Percentiles rank a stretch among this genome's conserved stretches.
phyloP scores from a whole-genome alignment of 371 early-diverging fungal genomes.

The Dichotomocladium elegans region DNA sequence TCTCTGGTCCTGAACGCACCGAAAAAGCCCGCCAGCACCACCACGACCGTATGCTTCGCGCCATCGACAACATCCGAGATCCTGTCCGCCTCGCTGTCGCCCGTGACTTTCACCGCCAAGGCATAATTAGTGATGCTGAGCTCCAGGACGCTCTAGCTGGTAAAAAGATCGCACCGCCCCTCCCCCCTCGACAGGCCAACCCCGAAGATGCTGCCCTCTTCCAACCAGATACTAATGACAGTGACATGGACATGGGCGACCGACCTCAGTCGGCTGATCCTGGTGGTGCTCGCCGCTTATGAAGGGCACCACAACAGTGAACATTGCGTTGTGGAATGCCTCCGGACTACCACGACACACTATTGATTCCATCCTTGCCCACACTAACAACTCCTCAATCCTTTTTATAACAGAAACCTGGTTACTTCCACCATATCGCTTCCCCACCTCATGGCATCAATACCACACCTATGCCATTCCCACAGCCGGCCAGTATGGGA shows the following conservation, averaged over 20 bases:
- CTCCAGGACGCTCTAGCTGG: not conserved
- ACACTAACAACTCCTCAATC: constrained; percentile 5
- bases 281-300: not conserved
- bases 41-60: not conserved
- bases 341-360: not conserved
- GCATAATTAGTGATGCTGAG: not conserved
- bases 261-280: not conserved
- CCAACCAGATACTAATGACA: constrained; percentile 1
- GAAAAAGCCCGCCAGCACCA: not conserved
- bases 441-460: constrained; percentile 9
- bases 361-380: constrained; percentile 1
- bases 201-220: not conserved
- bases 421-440: not conserved
- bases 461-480: constrained; percentile 8
- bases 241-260: not conserved
- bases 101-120: not conserved
- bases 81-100: constrained; percentile 2
- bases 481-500: not conserved
- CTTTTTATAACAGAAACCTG: not conserved
- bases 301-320: not conserved
- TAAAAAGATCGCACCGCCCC: not conserved
- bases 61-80: not conserved
- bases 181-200: not conserved
- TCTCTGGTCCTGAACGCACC: not conserved
- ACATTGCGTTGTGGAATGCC: not conserved